Evolutionary conservation across 2,329 filamentous ascomycete genomes (phyloP), one percentile per base, ranked within the genome.

Genomic region (Byssochlamys sp.): DNA sequence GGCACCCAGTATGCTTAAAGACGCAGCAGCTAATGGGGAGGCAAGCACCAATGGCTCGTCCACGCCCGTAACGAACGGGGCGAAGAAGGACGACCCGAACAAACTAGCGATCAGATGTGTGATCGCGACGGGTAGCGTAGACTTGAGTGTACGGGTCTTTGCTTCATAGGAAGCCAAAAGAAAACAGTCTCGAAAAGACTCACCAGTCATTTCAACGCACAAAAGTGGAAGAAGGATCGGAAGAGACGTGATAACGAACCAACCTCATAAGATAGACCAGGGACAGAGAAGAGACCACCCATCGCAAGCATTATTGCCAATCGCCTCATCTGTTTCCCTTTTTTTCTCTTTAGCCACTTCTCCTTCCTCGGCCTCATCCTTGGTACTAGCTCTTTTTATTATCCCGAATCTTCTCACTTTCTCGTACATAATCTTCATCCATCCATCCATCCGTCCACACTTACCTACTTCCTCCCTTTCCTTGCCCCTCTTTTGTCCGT

Each of bases 121-220:
- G 19, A 87, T 96, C 65, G 91, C 90, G 7, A 95, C 90, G 2
- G 90, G 89, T 35, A 89, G 90, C 69, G 89, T 95, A 58, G 90
- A 95, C 76, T 77, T 85, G 68, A 89, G 85, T 63, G 82, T 95
- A 61, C 81, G 88, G 65, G 84, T 95, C 55, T 95, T 92, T 76
- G 89, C 89, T 52, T 79, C 78, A 56, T 81, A 59, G 29, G 53
- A 55, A 25, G 24, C 19, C 35, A 33, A 35, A 51, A 6, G 12
- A 51, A 19, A 5, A 14, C 24, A 24, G 49, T 26, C 11, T 31
- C 19, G 14, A 26, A 26, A 51, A 28, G 10, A 51, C 25, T 27
- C n/a, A 51, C 10, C 19, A 51, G 27, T 12, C 25, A 51, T 26
- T 11, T 26, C 49, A 51, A 7, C 24, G 6, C 49, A 26, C 49